Evolutionary conservation across 2,329 filamentous ascomycete genomes (phyloP).

Genomic region (Aspergillus costaricaensis): DNA sequence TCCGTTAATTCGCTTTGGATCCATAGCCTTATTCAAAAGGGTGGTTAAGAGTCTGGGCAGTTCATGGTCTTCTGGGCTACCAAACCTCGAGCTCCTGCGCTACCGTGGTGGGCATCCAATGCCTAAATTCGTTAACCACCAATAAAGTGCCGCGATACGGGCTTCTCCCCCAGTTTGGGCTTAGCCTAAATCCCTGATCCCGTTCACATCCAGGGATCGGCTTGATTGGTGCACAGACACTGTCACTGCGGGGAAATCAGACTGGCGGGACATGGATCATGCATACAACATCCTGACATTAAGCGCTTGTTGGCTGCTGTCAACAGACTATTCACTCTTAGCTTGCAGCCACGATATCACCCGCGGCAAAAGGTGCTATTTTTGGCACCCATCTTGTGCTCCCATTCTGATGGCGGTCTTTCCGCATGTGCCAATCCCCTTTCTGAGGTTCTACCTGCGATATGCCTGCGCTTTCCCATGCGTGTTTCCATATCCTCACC

Average conservation of each 20-base stretch:
- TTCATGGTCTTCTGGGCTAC: background rate
- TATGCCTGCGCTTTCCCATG: background rate
- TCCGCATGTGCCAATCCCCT: background rate
- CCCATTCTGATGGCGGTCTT: background rate
- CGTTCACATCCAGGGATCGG: background rate
- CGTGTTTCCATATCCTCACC: background rate
- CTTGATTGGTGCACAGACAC: background rate
- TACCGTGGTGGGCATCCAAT: background rate
- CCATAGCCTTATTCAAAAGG: background rate
- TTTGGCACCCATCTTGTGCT: slow-evolving; percentile 5
- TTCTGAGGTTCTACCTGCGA: background rate
- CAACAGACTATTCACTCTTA: background rate
- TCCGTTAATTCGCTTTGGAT: background rate
- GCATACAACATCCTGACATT: slow-evolving; percentile 1
- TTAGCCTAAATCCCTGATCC: background rate
- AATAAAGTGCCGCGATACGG: background rate
- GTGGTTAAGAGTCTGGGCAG: background rate
- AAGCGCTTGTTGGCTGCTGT: background rate
- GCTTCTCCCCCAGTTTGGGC: background rate
- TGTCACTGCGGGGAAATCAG: background rate
- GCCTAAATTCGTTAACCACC: background rate
- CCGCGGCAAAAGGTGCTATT: slow-evolving; percentile 7
- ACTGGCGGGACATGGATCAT: background rate
- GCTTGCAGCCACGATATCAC: background rate
- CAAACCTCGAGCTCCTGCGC: background rate